A percentile compares a stretch with the other conserved stretches of the same genome.
Conservation (phyloP, 106 monocot species). For the Phalaenopsis equestris region DNA sequence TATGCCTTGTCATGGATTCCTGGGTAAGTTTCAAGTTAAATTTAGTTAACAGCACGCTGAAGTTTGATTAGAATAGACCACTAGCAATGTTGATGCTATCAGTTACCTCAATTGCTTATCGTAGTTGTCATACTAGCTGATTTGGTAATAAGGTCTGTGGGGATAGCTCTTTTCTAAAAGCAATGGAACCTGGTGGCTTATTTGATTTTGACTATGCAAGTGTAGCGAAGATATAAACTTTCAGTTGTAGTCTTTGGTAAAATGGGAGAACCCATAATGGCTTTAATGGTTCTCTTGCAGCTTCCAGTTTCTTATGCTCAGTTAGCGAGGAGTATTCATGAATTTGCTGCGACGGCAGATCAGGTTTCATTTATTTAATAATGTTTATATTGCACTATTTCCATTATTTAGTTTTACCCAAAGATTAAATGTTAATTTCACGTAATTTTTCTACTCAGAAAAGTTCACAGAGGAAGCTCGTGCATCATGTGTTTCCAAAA, state of each 20-base stretch:
- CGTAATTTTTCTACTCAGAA: constrained; percentile 40
- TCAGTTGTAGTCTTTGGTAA: not conserved
- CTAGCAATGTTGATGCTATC: not conserved
- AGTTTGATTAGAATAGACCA: not conserved
- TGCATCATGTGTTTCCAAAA: constrained; percentile 89
- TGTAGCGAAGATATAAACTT: not conserved
- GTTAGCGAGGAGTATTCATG: constrained; percentile 81
- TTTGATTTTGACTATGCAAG: not conserved
- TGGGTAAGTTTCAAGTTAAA: not conserved
- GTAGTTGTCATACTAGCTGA: not conserved
- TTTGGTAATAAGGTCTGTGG: not conserved
- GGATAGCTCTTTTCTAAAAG: not conserved
- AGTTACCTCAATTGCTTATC: not conserved
- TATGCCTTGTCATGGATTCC: not conserved
- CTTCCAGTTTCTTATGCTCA: constrained; percentile 93
- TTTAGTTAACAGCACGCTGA: not conserved
- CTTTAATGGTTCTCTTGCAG: not conserved
- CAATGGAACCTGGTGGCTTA: not conserved
- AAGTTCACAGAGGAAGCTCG: constrained; percentile 81
- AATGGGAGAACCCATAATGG: not conserved
- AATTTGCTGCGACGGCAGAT: constrained; percentile 81
- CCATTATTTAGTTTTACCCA: constrained; percentile 1
- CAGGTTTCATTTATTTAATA: constrained; percentile 41
- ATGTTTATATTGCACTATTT: not conserved
- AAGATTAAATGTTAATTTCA: not conserved